These are phyloP conservation scores for Wilcoxina mikolae DNA, from an alignment of 495 filamentous ascomycete species.

Conservation along the genomic window DNA sequence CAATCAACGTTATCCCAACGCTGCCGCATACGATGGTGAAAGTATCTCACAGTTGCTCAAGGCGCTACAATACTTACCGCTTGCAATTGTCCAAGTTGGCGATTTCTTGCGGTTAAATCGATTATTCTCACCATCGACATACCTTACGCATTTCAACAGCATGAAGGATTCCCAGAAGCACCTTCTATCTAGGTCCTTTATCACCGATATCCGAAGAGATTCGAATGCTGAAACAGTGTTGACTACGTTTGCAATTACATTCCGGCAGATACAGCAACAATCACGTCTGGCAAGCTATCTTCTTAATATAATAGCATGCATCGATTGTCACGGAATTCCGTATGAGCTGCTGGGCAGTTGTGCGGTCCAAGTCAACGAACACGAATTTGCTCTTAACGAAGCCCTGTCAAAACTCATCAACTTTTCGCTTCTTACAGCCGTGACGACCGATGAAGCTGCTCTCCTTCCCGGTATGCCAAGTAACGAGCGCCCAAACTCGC, in stretches of 20 bases:
- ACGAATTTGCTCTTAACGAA: neutral
- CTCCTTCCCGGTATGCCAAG: no score
- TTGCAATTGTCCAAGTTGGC: constrained; percentile 13
- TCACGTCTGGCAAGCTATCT: constrained; percentile 21
- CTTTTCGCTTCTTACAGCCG: constrained; percentile 1
- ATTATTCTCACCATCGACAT: neutral
- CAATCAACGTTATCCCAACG: neutral
- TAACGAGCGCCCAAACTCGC: no score
- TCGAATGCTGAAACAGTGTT: constrained; percentile 29
- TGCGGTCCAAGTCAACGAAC: neutral
- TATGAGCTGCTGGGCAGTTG: constrained; percentile 2
- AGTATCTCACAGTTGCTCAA: constrained; percentile 6
- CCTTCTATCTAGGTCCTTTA: constrained; percentile 11
- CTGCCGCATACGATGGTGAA: constrained; percentile 6
- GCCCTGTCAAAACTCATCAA: neutral
- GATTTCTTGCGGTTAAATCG: constrained; percentile 5
- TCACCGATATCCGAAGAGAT: constrained; percentile 20
- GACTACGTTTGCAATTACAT: constrained; percentile 37
- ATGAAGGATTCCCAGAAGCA: neutral
- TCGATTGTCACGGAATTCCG: constrained; percentile 30
- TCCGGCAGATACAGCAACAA: constrained; percentile 31
- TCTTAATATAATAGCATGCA: constrained; percentile 27
- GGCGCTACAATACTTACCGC: constrained; percentile 11
- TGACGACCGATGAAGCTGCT: neutral
- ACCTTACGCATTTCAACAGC: neutral